Evolutionary conservation across 371 early-diverging fungal species (phyloP).

Genomic region (Lichtheimia hyalospora): DNA sequence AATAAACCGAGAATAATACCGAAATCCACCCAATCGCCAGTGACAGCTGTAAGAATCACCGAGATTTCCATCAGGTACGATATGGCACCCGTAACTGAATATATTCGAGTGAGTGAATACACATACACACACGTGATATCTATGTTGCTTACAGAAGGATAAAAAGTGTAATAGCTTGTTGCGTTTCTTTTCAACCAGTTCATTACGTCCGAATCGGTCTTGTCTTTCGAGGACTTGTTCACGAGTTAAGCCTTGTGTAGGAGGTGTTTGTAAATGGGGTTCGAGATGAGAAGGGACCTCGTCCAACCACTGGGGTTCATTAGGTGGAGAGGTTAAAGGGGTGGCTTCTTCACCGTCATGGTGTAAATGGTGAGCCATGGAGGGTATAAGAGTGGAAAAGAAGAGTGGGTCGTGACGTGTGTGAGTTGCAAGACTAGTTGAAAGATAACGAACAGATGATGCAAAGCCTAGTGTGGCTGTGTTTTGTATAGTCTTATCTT

Average conservation of each 20-base stretch:
- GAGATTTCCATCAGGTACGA: constrained; percentile 86
- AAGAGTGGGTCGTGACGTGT: too few species aligned
- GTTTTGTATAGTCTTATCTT: too few species aligned
- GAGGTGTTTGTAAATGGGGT: constrained; percentile 68
- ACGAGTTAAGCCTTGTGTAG: constrained; percentile 59
- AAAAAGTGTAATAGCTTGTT: constrained; percentile 88
- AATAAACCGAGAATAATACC: constrained; percentile 83
- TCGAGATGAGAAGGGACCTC: constrained; percentile 74
- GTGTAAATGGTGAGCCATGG: too few species aligned
- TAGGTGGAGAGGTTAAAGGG: constrained; percentile 10
- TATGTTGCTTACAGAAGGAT: constrained; percentile 65
- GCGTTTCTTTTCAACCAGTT: constrained; percentile 78
- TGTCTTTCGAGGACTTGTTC: constrained; percentile 61
- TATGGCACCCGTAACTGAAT: constrained; percentile 79
- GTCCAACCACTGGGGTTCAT: constrained; percentile 35
- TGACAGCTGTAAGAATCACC: constrained; percentile 69
- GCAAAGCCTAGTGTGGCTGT: too few species aligned
- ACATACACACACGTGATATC: too few species aligned
- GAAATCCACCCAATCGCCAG: constrained; percentile 82
- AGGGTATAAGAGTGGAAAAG: too few species aligned
- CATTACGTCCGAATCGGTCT: constrained; percentile 71
- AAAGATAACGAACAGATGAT: too few species aligned
- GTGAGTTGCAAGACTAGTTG: too few species aligned
- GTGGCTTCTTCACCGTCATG: constrained; percentile 5
- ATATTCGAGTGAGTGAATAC: not conserved